phyloP scores from a whole-genome alignment of 352 stramenopile genomes.

The Phytophthora quininea region DNA sequence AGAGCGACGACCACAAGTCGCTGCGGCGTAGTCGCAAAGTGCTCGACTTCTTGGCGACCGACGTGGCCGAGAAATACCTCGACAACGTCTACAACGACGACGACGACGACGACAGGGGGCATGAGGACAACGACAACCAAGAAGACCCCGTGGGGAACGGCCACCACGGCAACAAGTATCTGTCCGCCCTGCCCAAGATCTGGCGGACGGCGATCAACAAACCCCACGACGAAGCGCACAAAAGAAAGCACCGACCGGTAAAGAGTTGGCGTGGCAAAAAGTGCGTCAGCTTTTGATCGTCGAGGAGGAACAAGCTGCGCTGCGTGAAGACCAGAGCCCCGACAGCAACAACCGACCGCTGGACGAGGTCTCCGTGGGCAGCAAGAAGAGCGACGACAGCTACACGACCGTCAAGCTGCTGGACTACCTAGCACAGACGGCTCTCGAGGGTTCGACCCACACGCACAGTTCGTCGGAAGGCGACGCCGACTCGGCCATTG shows the following conservation, averaged over 20 bases:
- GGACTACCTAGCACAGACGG: constrained; percentile 34
- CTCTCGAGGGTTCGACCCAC: background rate
- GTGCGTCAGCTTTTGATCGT: constrained; percentile 40
- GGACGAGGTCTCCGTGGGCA: constrained; percentile 28
- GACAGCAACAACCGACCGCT: constrained; percentile 21
- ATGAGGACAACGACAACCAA: constrained; percentile 10
- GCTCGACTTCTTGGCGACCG: constrained; percentile 60
- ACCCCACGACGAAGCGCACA: background rate
- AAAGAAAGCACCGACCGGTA: constrained; percentile 27
- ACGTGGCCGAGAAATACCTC: constrained; percentile 63
- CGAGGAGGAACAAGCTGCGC: constrained; percentile 37
- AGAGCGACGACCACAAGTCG: constrained; percentile 43
- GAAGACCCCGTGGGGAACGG: constrained; percentile 38
- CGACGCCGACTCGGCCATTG: background rate
- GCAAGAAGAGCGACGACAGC: constrained; percentile 28
- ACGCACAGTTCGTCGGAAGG: constrained; percentile 5
- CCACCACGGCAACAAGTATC: constrained; percentile 9
- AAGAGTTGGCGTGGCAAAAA: constrained; percentile 41
- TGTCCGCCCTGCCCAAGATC: background rate
- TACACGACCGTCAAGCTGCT: constrained; percentile 40
- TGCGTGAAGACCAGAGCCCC: constrained; percentile 5
- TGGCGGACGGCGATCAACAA: background rate
- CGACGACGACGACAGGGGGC: constrained; percentile 9
- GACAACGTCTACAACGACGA: constrained; percentile 64
- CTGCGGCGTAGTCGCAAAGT: constrained; percentile 15